Base-by-base conservation (phyloP, 2,329 filamentous ascomycete genomes). In the Aspergillus amoenus region DNA sequence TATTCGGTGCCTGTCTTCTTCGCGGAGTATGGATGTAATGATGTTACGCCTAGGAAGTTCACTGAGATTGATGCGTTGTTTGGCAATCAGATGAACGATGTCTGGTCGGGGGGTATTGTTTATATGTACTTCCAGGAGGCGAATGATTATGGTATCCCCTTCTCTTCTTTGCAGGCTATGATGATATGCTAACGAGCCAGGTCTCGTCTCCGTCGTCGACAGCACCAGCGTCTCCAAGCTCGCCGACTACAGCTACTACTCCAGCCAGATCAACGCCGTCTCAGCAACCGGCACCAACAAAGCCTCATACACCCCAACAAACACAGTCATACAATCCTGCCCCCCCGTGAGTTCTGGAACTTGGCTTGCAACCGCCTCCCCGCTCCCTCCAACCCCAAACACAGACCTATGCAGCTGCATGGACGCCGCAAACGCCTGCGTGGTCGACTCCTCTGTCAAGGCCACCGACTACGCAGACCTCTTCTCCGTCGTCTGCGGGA, bases 1-100 rank as follows among this genome's bases (percentile, higher is more conserved):
- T 97, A 93, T 82, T 90, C 90, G 8, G 90, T 97, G 4, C 94
- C 93, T 40, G 89, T 92, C 69, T 97, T 97, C 87, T 96, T 97
- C 71, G 93, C 93, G 62, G 93, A 97, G 79, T 97, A 97, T 71
- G 93, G 93, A 66, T 97, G 93, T 86, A 97, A 96, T 79, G 82
- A 80, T 24, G 81, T 77, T 72, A 81, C 82, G 44, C 85, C 83
- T 60, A 90, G 93, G 76, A 82, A 84, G 61, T 97, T 95, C 78
- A 85, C 90, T 55, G 94, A 97, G 75, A 92, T 95, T 42, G 79
- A 78, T 37, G 88, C 89, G 45, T 84, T 97, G 4, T 97, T 90
- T 76, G 87, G 87, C 46, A 72, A 82, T 54, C 74, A 91, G 51
- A 97, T 97, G 94, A 89, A 85, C 17, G 76, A 76, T 6, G 89